Base-by-base conservation (phyloP, 2,329 filamentous ascomycete genomes). In the Cladophialophora yegresii region DNA sequence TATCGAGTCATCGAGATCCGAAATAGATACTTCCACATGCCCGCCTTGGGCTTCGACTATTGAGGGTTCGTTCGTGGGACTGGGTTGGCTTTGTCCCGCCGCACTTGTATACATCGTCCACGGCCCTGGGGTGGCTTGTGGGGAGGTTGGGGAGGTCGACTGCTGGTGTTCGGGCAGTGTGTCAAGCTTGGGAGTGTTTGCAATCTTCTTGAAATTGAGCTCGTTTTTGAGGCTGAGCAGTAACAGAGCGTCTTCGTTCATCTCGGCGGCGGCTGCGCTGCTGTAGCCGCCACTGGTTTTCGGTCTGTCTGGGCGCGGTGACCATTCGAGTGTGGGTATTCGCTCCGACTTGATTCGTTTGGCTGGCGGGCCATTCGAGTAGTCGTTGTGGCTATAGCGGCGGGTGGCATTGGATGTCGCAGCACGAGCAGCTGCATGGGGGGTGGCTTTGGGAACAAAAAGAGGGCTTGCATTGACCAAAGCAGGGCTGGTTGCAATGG, bases 311-410 rank as follows among this genome's bases (percentile, higher is more conserved):
- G 63, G 68, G 68, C 59, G 68, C 64, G 63, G 70, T 71, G 62
- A 73, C 71, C 68, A 73, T 72, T 67, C 74, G 67, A 49, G 81
- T 28, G 81, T 80, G 16, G 78, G 77, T 58, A 82, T 76, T 69
- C 83, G 78, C 70, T 87, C 85, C 50, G 86, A 87, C 67, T 85
- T 82, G 55, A 84, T 81, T 49, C 86, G 82, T 74, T 88, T 88
- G 22, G 83, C 75, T 3, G 85, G 85, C 54, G 83, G 80, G 70
- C 86, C 81, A 54, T 76, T 72, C 23, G 72, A 67, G 49, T 69
- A 69, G 33, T 74, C 75, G 51, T 71, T 65, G 49, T 72, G 65
- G 67, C 65, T 64, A 47, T 61, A 70, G 40, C 74, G 72, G 51
- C 69, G 71, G 55, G 71, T 63, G 54, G 70, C 64, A 55, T 76